Evolutionary conservation across 2,329 filamentous ascomycete species (phyloP), one percentile per base, ranked within the genome.

Genomic region (Dactylonectria estremocensis): DNA sequence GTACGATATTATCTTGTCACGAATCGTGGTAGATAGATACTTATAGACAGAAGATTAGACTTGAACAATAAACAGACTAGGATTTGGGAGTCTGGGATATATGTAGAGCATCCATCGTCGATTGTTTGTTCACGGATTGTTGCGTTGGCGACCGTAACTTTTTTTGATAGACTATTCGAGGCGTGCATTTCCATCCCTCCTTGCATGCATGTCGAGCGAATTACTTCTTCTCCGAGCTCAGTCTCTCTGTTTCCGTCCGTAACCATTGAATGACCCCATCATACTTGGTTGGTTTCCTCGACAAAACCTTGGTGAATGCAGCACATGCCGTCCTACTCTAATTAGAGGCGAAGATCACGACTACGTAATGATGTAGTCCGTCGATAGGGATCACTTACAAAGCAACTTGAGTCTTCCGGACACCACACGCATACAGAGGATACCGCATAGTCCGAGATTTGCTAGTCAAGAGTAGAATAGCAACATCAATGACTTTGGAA

Each of bases 271-370:
- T 80, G 14, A 95, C 86, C 33, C 81, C 81, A 5, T 76, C 76
- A 79, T 94, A 93, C 61, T 85, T 87, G 37, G 91, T 91, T 84
- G 97, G 95, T 78, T 92, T 94, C 72, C 85, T 87, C 54, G 80
- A 78, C 74, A 98, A 84, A 31, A 96, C 90, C 58, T 85, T 82
- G 52, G 84, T 79, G 75, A 97, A 97, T 5, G 94, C 94, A 31
- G 85, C 84, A 58, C 90, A 89, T 0, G 90, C 91, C 66, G 95
- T 83, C 84, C 91, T 93, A 75, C 28, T 35, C 33, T 4, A 8
- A 22, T 67, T 33, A 71, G 65, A 18, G 13, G 11, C 13, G n/a
- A 37, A 9, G 13, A 52, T 24, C 55, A 3, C 11, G 4, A 11
- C 16, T 5, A 3, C 13, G 7, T 16, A 22, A 37, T 16, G 35